Evolutionary conservation across 768 basidiomycete genomes (phyloP), one percentile per base, ranked within the genome.

Genomic region (Hygrocybe punicea): DNA sequence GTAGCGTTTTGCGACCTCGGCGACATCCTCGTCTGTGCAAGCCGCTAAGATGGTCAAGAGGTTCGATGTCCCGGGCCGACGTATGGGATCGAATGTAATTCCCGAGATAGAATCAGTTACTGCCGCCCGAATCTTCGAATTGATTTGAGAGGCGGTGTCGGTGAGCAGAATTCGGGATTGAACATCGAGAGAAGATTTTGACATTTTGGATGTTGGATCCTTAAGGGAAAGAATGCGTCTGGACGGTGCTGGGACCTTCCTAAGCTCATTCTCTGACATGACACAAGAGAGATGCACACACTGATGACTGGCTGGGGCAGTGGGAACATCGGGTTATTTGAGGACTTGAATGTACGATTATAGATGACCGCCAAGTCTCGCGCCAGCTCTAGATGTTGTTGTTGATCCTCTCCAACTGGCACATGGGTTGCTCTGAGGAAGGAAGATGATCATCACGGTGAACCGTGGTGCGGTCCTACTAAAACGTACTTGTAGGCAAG

Each of bases 401-500:
- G 83, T 67, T 98, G 96, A 69, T 98, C 96, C 65, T 98, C 94
- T 23, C 96, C 96, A 4, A 98, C 95, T 0, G 96, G 96, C 1
- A 98, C 89, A 68, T 94, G 90, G 0, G 93, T 96, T 2, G 93
- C 84, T 62, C 94, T 93, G 60, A 1, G 6, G 29, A 44, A 24
- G 37, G 14, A 16, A 58, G n/a, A 51, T 60, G 3, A 56, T 39
- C 7, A 48, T 19, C 2, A 13, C 4, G 4, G n/a, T 54, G 11
- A 36, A 9, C 14, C 17, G 23, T n/a, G 39, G 13, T 25, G 19
- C 0, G 29, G 19, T 19, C 42, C 4, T 36, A 8, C 16, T 6
- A 3, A 57, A 33, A 50, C 82, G 55, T 61, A 91, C 94, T 81
- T 83, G 68, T 98, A 97, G 0, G 84, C 76, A 6, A 98, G 77